These are phyloP conservation scores for Fomitopsis serialis DNA, from an alignment of 768 basidiomycete species.

Conservation along the genomic window DNA sequence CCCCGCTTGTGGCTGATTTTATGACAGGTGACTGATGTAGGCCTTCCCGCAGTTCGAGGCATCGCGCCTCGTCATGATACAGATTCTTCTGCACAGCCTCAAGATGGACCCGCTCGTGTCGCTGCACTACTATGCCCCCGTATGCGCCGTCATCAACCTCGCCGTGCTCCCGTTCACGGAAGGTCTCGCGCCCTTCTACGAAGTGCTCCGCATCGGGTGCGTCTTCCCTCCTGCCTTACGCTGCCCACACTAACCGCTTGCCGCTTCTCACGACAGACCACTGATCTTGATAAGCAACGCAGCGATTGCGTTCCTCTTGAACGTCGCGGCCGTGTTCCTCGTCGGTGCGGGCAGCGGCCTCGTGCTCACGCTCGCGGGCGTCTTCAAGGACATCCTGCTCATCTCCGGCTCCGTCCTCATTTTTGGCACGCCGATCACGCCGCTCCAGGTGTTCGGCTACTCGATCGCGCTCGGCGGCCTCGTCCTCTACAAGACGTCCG, in stretches of 20 bases:
- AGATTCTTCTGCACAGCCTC: conserved; percentile 87
- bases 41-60: conserved; percentile 71
- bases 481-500: conserved; percentile 76
- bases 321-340: conserved; percentile 92
- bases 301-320: conserved; percentile 78
- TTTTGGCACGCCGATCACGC: conserved; percentile 76
- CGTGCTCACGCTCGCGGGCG: conserved; percentile 88
- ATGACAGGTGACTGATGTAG: background rate
- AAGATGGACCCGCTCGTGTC: conserved; percentile 98
- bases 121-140: conserved; percentile 93
- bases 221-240: conserved; percentile 1
- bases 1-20: background rate
- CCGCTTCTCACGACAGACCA: conserved; percentile 48
- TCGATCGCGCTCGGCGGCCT: conserved; percentile 83
- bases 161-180: conserved; percentile 87
- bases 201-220: conserved; percentile 40
- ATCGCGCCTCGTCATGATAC: conserved; percentile 92
- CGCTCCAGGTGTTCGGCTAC: conserved; percentile 87
- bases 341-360: conserved; percentile 85
- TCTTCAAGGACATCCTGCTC: conserved; percentile 85
- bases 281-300: conserved; percentile 80
- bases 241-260: background rate
- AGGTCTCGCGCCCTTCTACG: conserved; percentile 81
- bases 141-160: conserved; percentile 89
- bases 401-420: conserved; percentile 87